Base-by-base conservation (phyloP, 345 rosid species). In the Diplotaxis tenuifolia region DNA sequence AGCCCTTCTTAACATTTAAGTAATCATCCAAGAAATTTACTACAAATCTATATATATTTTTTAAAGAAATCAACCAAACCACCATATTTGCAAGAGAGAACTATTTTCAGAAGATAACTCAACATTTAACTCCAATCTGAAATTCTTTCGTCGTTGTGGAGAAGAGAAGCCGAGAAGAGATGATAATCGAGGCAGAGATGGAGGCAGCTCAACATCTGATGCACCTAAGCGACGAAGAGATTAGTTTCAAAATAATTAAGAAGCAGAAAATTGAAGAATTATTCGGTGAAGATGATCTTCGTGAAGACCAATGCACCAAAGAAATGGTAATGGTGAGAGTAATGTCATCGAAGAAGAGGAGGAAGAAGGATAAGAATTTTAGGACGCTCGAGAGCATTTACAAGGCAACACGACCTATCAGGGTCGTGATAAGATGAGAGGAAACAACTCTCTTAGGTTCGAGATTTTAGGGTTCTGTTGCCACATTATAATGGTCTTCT, bases 151-250 rank as follows among this genome's bases (percentile, higher is more conserved):
- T 27, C 16, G 10, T 52, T 11, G 60, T 74, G 78, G 68, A 34
- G 73, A 67, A 75, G 32, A 76, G 65, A 28, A 68, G 65, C 64
- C 36, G 61, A 70, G 72, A 77, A 57, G 72, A 57, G 54, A 49
- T 34, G 45, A 20, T 10, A 19, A 49, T 47, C 23, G 68, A 71
- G 50, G 29, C 0, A 9, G 80, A 77, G 63, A 65, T 36, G 67
- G 75, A 70, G 5, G 76, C 38, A 49, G 68, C 76, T 21, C 20
- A 77, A 59, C 36, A 45, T 2, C 20, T 76, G 52, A 45, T 63
- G 55, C 38, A 76, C 7, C 36, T 71, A 38, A 77, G 76, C 63
- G 80, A 77, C 63, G 80, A 71, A 49, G 80, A 77, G 72, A 66
- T 0, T 5, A 58, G 60, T 25, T 6, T 21, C 7, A 12, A 49